A percentile compares a stretch with the other conserved stretches of the same genome.
Conservation (phyloP, 306 rosid species). For the Vigna hirtella region DNA sequence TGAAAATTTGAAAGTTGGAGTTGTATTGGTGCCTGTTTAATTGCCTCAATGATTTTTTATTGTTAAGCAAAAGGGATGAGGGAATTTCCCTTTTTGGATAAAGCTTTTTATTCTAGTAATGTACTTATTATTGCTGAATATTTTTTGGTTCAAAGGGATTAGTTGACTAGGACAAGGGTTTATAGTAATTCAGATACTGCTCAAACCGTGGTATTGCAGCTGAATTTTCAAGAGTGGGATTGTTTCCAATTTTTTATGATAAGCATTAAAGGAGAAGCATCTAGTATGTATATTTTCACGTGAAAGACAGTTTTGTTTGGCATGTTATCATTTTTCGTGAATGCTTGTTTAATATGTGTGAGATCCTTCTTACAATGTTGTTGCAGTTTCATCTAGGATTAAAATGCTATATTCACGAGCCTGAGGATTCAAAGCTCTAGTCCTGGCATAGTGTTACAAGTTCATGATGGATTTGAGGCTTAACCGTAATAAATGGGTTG, state of each 20-base stretch:
- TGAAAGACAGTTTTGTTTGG: conserved; percentile 28
- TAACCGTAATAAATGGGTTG: conserved; percentile 70
- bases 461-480: conserved; percentile 64
- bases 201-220: not conserved
- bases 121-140: not conserved
- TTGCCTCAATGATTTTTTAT: conserved; percentile 15
- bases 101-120: not conserved
- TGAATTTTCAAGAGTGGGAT: conserved; percentile 27
- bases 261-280: not conserved
- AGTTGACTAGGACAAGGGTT: no score
- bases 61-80: not conserved
- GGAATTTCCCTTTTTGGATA: conserved; percentile 23
- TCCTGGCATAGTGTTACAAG: conserved; percentile 23
- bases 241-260: not conserved
- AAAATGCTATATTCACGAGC: not conserved
- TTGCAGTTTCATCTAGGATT: conserved; percentile 39
- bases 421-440: conserved; percentile 26
- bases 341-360: not conserved
- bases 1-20: not conserved
- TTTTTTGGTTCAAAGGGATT: no score
- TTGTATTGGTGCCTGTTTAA: not conserved
- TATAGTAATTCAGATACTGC: no score
- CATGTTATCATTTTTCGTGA: not conserved
- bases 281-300: not conserved
- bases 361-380: conserved; percentile 25